Percentiles rank a stretch among this genome's conserved stretches.
These are phyloP conservation scores for Datisca glomerata DNA, from an alignment of 306 rosid species.

Conservation along the genomic window DNA sequence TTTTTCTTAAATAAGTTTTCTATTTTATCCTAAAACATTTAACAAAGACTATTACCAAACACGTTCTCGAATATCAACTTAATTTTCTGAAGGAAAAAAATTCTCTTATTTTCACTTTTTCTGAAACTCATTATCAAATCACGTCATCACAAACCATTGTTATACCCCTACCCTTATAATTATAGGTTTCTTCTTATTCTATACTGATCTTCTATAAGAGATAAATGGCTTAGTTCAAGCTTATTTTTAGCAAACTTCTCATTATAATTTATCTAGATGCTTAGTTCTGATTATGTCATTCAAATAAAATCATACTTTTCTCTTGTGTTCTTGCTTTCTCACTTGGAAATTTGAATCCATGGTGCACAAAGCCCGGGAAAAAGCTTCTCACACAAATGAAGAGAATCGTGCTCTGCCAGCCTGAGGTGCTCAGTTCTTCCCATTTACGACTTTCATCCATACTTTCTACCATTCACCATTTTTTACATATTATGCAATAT, in stretches of 20 bases:
- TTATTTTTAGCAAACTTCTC: background rate
- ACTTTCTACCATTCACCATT: background rate
- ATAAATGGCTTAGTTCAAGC: too few relatives aligned
- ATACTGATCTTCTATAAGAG: too few relatives aligned
- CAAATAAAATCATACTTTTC: background rate
- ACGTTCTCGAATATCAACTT: too few relatives aligned
- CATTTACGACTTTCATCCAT: background rate
- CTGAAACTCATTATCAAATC: too few relatives aligned
- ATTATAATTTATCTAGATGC: background rate
- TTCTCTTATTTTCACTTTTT: too few relatives aligned
- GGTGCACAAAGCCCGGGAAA: constrained; percentile 21
- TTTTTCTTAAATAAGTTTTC: too few relatives aligned
- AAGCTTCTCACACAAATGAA: constrained; percentile 43
- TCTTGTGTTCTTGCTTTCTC: background rate
- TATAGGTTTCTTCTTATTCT: too few relatives aligned
- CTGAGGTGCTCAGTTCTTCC: constrained; percentile 35
- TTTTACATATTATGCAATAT: background rate
- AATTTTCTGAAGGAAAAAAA: too few relatives aligned
- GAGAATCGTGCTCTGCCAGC: constrained; percentile 40
- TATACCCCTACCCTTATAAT: too few relatives aligned
- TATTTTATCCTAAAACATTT: too few relatives aligned
- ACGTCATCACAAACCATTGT: too few relatives aligned
- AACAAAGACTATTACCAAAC: too few relatives aligned
- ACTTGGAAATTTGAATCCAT: background rate
- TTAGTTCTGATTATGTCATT: background rate